A percentile compares a stretch with the other conserved stretches of the same genome.
Conservation (phyloP, 108 stramenopile species). For the Cyclostephanos invisitatus region DNA sequence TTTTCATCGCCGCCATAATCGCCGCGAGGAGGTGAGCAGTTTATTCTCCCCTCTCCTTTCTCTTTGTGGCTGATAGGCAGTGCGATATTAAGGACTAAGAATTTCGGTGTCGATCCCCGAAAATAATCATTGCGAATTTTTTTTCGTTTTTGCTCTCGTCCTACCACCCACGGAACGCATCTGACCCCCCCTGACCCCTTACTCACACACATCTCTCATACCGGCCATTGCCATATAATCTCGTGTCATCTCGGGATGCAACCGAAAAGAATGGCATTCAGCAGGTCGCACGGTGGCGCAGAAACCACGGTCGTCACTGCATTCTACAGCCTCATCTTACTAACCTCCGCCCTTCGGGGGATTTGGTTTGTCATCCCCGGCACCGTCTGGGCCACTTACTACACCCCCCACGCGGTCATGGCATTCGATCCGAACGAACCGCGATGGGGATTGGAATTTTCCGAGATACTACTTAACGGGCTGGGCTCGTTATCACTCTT, state of each 20-base stretch:
- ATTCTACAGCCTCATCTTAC: conserved; percentile 91
- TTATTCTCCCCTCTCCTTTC: neutral
- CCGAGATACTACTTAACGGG: conserved; percentile 77
- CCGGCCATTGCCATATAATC: neutral
- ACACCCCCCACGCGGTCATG: conserved; percentile 84
- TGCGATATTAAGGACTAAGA: neutral
- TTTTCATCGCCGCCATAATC: conserved; percentile 73
- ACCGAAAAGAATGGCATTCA: conserved; percentile 65
- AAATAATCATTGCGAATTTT: neutral
- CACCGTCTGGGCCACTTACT: conserved; percentile 78
- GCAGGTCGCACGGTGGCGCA: conserved; percentile 73
- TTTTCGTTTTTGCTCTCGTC: neutral
- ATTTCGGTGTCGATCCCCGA: no score
- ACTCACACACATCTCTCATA: neutral
- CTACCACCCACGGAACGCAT: no score
- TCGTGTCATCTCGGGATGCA: neutral
- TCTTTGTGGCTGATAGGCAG: no score
- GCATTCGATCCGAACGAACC: conserved; percentile 76
- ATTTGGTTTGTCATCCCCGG: conserved; percentile 92
- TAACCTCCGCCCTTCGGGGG: conserved; percentile 79
- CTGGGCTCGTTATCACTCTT: conserved; percentile 90
- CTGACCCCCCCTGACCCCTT: no score
- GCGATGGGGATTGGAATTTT: conserved; percentile 84
- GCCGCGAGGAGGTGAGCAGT: conserved; percentile 63
- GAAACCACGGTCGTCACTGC: conserved; percentile 94